A percentile compares a stretch with the other conserved stretches of the same genome.
phyloP scores from a whole-genome alignment of 208 protist species.

The Phytomonas sp. region DNA sequence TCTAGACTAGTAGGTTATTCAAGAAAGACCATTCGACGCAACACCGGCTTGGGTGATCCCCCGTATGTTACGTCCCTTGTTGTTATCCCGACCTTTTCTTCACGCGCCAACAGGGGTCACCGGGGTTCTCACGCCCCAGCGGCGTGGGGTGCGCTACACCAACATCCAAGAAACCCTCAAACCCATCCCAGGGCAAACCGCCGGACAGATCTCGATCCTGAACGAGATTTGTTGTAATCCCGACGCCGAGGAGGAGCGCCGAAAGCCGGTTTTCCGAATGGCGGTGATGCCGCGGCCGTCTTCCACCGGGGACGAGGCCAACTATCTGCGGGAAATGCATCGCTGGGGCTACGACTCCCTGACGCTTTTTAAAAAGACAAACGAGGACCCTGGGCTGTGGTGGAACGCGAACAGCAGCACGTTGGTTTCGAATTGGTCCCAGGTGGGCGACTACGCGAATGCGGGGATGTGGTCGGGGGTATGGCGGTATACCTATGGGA shows the following conservation, averaged over 20 bases:
- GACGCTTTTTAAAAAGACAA: constrained; percentile 78
- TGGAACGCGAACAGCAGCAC: constrained; percentile 86
- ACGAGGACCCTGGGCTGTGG: constrained; percentile 84
- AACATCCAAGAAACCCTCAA: constrained; percentile 80
- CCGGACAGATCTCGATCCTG: constrained; percentile 76
- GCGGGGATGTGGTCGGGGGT: constrained; percentile 86
- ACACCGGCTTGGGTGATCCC: neutral
- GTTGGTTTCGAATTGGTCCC: constrained; percentile 74
- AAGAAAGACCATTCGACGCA: neutral
- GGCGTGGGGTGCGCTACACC: constrained; percentile 58
- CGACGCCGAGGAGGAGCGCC: constrained; percentile 77
- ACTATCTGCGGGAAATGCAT: constrained; percentile 70
- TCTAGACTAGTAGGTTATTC: neutral
- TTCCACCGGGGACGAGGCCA: constrained; percentile 11
- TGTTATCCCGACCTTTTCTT: neutral
- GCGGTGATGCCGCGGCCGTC: constrained; percentile 39
- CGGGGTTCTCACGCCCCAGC: constrained; percentile 13
- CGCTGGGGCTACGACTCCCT: constrained; percentile 84
- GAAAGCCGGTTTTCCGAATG: constrained; percentile 65
- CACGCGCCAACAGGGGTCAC: neutral
- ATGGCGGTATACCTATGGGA: constrained; percentile 84
- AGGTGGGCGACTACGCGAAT: constrained; percentile 85
- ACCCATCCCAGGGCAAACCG: constrained; percentile 58
- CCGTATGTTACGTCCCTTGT: neutral
- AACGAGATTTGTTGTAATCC: constrained; percentile 85